phyloP scores from a whole-genome alignment of 371 early-diverging fungal genomes.

The Mortierella sp. region DNA sequence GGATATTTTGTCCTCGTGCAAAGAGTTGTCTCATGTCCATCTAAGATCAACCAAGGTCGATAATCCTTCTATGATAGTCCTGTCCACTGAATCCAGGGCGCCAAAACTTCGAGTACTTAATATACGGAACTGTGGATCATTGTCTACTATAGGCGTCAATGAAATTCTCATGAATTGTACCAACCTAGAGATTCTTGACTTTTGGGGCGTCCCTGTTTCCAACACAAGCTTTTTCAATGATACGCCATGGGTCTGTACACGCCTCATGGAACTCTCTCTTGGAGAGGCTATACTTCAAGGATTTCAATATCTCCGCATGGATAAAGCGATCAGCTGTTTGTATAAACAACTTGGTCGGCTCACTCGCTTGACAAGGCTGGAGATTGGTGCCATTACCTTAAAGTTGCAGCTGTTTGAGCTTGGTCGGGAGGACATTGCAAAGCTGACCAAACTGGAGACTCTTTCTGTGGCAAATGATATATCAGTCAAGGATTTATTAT shows the following conservation, averaged over 20 bases:
- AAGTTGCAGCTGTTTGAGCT: not conserved
- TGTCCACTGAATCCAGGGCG: conserved; percentile 6
- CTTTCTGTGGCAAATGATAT: not conserved
- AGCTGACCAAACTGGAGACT: not conserved
- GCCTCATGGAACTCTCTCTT: not conserved
- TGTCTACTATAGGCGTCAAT: conserved; percentile 9
- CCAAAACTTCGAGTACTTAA: conserved; percentile 1
- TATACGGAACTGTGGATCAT: not conserved
- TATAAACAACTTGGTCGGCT: conserved; percentile 25
- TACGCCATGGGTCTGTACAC: conserved; percentile 18
- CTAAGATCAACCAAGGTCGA: not conserved
- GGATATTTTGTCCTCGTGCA: conserved; percentile 11
- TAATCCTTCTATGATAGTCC: not conserved
- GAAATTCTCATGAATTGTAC: conserved; percentile 6
- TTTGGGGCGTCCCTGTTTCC: not conserved
- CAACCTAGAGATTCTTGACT: conserved; percentile 12
- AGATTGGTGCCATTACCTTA: conserved; percentile 8
- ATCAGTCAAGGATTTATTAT: conserved; percentile 11
- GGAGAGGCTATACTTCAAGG: no score
- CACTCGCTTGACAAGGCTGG: conserved; percentile 5
- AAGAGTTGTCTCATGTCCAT: not conserved
- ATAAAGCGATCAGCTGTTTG: not conserved
- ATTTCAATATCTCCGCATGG: not conserved
- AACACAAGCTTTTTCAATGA: conserved; percentile 12
- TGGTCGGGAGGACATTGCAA: not conserved